Conservation (phyloP, 176 grass and related monocot species). For the Oryza glumipatula region DNA sequence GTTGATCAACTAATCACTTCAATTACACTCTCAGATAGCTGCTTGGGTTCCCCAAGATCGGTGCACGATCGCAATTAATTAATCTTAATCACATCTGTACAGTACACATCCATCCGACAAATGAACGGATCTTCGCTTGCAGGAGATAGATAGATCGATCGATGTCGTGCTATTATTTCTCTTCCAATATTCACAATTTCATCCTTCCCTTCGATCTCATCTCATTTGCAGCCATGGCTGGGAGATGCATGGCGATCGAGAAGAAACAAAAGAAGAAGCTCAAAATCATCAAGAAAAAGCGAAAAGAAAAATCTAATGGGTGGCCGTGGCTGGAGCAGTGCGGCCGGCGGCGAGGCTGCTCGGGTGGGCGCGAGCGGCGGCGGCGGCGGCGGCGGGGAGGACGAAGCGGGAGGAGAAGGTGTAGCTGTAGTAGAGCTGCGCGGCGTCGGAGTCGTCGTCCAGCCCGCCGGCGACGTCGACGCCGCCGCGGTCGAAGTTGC, state of each 20-base stretch:
- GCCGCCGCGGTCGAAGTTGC: conserved; percentile 71
- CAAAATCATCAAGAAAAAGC: not conserved
- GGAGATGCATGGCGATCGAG: not conserved
- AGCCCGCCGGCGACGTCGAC: conserved; percentile 31
- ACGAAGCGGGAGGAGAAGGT: conserved; percentile 86
- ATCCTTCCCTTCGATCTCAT: not conserved
- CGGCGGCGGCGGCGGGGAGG: conserved; percentile 5
- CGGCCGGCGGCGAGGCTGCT: not conserved
- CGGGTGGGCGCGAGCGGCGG: not conserved
- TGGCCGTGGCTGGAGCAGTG: not conserved
- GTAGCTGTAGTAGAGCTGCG: conserved; percentile 53
- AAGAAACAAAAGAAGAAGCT: not conserved
- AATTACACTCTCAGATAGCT: not conserved
- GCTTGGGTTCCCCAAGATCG: not conserved
- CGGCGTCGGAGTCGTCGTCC: conserved; percentile 38
- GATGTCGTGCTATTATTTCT: not conserved
- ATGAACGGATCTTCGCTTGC: not conserved
- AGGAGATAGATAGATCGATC: not conserved
- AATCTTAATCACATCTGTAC: not conserved
- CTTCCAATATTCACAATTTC: not conserved
- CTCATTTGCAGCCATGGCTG: not conserved
- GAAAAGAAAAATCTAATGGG: conserved; percentile 11
- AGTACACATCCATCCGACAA: not conserved
- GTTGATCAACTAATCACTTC: not conserved
- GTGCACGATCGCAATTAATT: not conserved